Evolutionary conservation across 768 basidiomycete genomes (phyloP), one percentile per base, ranked within the genome.

Genomic region (Ramaria rubella): DNA sequence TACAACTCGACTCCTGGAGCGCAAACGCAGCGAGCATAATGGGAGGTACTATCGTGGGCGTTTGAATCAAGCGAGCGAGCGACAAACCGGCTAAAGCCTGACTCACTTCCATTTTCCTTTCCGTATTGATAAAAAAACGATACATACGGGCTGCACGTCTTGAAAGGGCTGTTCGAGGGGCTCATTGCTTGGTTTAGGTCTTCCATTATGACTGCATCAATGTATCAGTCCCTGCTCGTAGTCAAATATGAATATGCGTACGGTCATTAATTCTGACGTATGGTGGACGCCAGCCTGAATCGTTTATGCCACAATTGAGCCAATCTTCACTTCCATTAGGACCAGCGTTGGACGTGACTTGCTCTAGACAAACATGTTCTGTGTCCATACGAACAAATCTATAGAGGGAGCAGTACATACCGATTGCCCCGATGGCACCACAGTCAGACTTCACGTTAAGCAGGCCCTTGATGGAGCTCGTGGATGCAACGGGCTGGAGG

Each of bases 1-100:
- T 83, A 75, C 92, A 95, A 36, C 73, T 73, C 30, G 81, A 82
- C 68, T 95, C 94, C 68, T 94, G 91, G 85, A 95, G 86, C 30
- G 91, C 90, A 61, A 95, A 86, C 0, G 90, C 78, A 2, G 91
- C 92, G 34, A 94, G 69, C 61, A 94, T 72, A 66, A 93, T 89
- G 7, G 89, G 67, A 24, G 86, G 87, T 29, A 93, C 77, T 76
- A 44, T 29, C 27, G 14, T 52, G 46, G 26, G 49, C 21, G 17
- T 27, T n/a, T 23, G 48, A 9, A 36, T 8, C 45, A 23, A 29
- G 30, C 19, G 43, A 29, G 59, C 57, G 45, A 42, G 21, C 29
- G 23, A 14, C 26, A 19, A 21, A 43, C 24, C 45, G n/a, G 29
- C 27, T 59, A 17, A 63, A 21, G 49, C 9, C 49, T 26, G 19